phyloP scores from a whole-genome alignment of 306 rosid species.

The Trifolium fragiferum region DNA sequence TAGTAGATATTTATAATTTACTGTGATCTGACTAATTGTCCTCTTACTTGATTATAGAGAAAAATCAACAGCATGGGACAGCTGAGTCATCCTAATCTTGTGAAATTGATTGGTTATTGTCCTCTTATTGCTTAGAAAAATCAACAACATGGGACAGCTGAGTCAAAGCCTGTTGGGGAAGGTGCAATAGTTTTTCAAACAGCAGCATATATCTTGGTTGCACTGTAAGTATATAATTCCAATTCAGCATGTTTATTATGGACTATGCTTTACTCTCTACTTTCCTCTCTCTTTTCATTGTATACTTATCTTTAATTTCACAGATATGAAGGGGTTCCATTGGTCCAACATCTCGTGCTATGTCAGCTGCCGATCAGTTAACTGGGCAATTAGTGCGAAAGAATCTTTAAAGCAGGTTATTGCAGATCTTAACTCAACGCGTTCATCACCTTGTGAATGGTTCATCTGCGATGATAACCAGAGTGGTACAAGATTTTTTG shows the following conservation, averaged over 20 bases:
- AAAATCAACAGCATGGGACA: neutral
- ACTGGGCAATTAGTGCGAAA: constrained; percentile 71
- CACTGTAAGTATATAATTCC: constrained; percentile 65
- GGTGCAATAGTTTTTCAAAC: constrained; percentile 88
- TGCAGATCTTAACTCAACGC: constrained; percentile 79
- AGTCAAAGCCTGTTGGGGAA: constrained; percentile 89
- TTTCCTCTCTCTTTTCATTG: neutral
- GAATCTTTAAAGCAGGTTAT: constrained; percentile 93
- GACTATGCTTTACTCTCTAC: constrained; percentile 2
- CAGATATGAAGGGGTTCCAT: constrained; percentile 95
- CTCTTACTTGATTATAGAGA: neutral
- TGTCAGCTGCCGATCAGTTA: constrained; percentile 85
- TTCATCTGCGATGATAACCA: constrained; percentile 81
- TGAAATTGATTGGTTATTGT: constrained; percentile 56
- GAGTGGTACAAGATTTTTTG: constrained; percentile 72
- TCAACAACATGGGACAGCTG: too few relatives aligned
- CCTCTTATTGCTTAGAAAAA: too few relatives aligned
- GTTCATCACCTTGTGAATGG: constrained; percentile 95
- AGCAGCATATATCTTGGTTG: constrained; percentile 77
- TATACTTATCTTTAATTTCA: constrained; percentile 23
- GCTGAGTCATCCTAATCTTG: neutral
- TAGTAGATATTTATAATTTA: too few relatives aligned
- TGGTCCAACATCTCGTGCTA: constrained; percentile 94
- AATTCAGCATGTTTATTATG: constrained; percentile 13
- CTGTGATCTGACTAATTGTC: too few relatives aligned